Evolutionary conservation across 148 eudicot species (phyloP), one percentile per base, ranked within the genome.

Genomic region (Silene latifolia): DNA sequence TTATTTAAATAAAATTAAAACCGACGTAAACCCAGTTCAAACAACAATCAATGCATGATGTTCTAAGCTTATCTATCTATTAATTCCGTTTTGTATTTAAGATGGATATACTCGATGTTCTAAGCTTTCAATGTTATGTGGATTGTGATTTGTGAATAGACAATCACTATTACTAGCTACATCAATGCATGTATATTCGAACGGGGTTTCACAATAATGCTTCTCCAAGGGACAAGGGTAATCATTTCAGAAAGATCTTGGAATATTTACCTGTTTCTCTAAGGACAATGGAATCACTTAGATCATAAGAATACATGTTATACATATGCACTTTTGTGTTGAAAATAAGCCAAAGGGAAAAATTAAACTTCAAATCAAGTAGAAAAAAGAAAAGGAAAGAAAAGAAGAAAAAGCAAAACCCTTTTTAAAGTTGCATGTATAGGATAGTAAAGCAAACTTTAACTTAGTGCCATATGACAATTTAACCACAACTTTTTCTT

Each of bases 361-460:
- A 51, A 51, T 51, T 51, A 76, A 72, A 80, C 76, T 71, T 75
- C 73, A 80, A 80, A 66, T 73, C 68, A 66, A 76, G 59, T 70
- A 70, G 77, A 56, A 59, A 76, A 76, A 80, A 47, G 32, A 25
- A 75, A 42, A 13, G 20, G 62, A 39, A 44, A 57, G 67, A 66
- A 32, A 72, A 47, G 60, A 74, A 67, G 10, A 44, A 46, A 44
- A 67, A 46, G 23, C 42, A 80, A 75, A 25, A 56, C 67, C 67
- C 76, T 72, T 80, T 80, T 63, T 64, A 67, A 80, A 80, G 77
- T 69, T 64, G 29, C 59, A 44, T 58, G 56, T 51, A 51, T 51
- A 51, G 56, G 39, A 67, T 70, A 70, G 73, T 35, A 80, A 80
- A 80, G 83, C 63, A 76, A 80, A 79, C 76, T 80, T 80, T 69